A percentile compares a stretch with the other conserved stretches of the same genome.
Conservation (phyloP, 179 eudicot genomes). For the Silene noctiflora region DNA sequence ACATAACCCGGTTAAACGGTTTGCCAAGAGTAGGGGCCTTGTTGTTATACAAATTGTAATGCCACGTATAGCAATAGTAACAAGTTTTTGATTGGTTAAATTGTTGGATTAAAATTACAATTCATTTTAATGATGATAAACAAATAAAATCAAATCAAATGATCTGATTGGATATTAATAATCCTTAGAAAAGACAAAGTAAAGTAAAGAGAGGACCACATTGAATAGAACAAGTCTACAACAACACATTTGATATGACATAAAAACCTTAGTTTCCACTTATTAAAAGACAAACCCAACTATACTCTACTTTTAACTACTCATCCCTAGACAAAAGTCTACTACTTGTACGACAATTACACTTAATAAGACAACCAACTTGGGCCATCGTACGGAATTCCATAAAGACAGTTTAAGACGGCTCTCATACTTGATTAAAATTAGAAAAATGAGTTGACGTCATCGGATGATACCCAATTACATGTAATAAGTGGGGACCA, state of each 20-base stretch:
- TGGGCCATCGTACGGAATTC: constrained; percentile 8
- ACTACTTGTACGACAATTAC: not conserved
- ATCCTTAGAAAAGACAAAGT: constrained; percentile 11
- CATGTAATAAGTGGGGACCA: too few relatives aligned
- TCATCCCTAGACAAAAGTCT: constrained; percentile 2
- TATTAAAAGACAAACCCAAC: constrained; percentile 15
- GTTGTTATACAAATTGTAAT: too few relatives aligned
- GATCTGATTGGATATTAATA: constrained; percentile 4
- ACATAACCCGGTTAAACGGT: too few relatives aligned
- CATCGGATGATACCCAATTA: too few relatives aligned
- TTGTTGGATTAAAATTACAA: not conserved
- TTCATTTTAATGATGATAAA: too few relatives aligned
- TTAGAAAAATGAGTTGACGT: too few relatives aligned
- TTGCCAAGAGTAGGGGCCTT: too few relatives aligned
- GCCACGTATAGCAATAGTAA: not conserved
- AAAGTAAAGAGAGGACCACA: constrained; percentile 10
- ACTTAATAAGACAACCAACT: constrained; percentile 8
- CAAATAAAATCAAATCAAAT: constrained; percentile 5
- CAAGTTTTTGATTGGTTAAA: not conserved
- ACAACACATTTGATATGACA: constrained; percentile 13
- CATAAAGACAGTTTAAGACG: not conserved
- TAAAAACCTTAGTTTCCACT: constrained; percentile 21
- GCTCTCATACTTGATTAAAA: too few relatives aligned
- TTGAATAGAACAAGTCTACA: not conserved
- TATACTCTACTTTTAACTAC: not conserved